Evolutionary conservation across 768 basidiomycete genomes (phyloP).

Genomic region (Megacollybia marginata): DNA sequence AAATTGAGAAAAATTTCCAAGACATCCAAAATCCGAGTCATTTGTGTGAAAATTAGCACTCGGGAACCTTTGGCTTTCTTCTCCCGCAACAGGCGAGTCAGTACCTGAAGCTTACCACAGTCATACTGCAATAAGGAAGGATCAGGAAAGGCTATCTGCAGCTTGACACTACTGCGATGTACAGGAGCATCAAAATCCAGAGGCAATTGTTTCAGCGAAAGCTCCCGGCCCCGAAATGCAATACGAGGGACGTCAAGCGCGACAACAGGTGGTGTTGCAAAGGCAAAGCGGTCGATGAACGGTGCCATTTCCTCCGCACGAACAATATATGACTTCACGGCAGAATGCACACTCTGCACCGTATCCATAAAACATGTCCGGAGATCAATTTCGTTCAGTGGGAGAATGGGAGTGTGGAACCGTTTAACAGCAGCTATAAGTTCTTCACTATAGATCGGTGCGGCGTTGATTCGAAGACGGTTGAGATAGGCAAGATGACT

Average conservation of each 20-base stretch:
- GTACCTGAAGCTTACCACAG: slow-evolving; percentile 88
- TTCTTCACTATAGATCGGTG: slow-evolving; percentile 42
- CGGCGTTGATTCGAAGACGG: slow-evolving; percentile 50
- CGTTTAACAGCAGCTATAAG: slow-evolving; percentile 29
- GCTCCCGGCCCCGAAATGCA: slow-evolving; percentile 40
- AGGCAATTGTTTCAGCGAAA: slow-evolving; percentile 20
- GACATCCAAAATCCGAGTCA: slow-evolving; percentile 92
- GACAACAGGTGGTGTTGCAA: slow-evolving; percentile 73
- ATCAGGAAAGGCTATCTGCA: slow-evolving; percentile 92
- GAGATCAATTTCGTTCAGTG: slow-evolving; percentile 35
- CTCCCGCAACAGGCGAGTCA: slow-evolving; percentile 72
- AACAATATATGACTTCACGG: slow-evolving; percentile 57
- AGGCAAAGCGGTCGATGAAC: slow-evolving; percentile 65
- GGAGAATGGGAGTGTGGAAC: slow-evolving; percentile 42
- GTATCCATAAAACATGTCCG: slow-evolving; percentile 35
- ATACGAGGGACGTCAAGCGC: slow-evolving; percentile 66
- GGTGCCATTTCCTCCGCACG: slow-evolving; percentile 49
- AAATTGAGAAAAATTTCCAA: slow-evolving; percentile 89
- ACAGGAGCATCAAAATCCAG: slow-evolving; percentile 58
- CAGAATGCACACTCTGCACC: slow-evolving; percentile 29
- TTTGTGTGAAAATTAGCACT: slow-evolving; percentile 92
- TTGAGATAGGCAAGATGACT: slow-evolving; percentile 70
- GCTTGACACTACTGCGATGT: slow-evolving; percentile 70
- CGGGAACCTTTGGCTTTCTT: slow-evolving; percentile 87
- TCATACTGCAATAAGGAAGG: slow-evolving; percentile 88